A percentile compares a stretch with the other conserved stretches of the same genome.
These are phyloP conservation scores for Anthracocystis panici-leucophaei DNA, from an alignment of 1,284 basidiomycete species.

Conservation along the genomic window DNA sequence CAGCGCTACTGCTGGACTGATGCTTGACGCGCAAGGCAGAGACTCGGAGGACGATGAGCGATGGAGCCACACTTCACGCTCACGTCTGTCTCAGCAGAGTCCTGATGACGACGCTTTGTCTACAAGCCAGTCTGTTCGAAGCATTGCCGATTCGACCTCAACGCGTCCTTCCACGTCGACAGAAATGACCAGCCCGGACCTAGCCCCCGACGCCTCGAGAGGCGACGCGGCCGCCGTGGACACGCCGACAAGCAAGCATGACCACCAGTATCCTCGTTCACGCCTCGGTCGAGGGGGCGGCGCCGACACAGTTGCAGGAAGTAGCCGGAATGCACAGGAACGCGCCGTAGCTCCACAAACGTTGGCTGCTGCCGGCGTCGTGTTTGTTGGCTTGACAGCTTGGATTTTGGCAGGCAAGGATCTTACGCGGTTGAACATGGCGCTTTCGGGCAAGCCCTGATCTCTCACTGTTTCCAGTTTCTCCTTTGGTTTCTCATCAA, in stretches of 20 bases:
- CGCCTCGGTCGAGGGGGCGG: slow-evolving; percentile 24
- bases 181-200: slow-evolving; percentile 45
- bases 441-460: slow-evolving; percentile 33
- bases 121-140: slow-evolving; percentile 42
- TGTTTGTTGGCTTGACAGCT: slow-evolving; percentile 50
- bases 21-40: slow-evolving; percentile 20
- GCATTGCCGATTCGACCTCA: slow-evolving; percentile 50
- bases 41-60: slow-evolving; percentile 36
- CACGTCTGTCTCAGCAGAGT: slow-evolving; percentile 20
- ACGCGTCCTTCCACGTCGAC: slow-evolving; percentile 49
- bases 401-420: slow-evolving; percentile 54
- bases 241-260: slow-evolving; percentile 19
- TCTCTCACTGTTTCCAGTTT: neutral
- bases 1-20: slow-evolving; percentile 32
- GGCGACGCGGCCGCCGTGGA: slow-evolving; percentile 21
- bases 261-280: slow-evolving; percentile 16
- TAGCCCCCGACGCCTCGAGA: slow-evolving; percentile 20
- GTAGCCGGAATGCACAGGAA: slow-evolving; percentile 20
- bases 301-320: neutral
- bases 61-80: slow-evolving; percentile 25
- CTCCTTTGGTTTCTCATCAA: neutral
- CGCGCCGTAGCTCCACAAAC: slow-evolving; percentile 23
- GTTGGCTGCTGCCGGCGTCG: slow-evolving; percentile 48
- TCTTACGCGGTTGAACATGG: slow-evolving; percentile 22
- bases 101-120: slow-evolving; percentile 44